Conservation (phyloP, 176 grass and related monocot genomes). For the Otatea glauca region DNA sequence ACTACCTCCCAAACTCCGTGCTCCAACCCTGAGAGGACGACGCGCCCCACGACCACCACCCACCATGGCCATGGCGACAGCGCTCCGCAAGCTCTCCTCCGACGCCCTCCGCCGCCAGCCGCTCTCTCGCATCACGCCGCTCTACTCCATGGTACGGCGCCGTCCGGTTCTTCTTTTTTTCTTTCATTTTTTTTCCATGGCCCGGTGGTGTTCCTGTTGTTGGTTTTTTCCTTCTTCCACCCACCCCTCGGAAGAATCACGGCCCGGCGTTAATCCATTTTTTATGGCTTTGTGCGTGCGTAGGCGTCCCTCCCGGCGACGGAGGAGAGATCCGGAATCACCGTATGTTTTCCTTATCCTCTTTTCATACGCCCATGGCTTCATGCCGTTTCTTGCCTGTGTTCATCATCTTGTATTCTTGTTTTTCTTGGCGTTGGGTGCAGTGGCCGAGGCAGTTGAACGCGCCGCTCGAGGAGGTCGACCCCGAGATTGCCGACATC, state of each 20-base stretch:
- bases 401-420: conserved; percentile 1
- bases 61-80: conserved; percentile 83
- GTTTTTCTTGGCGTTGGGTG: not conserved
- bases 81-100: conserved; percentile 69
- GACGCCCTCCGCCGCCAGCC: conserved; percentile 53
- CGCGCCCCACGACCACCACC: conserved; percentile 24
- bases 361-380: not conserved
- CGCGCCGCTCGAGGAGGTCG: conserved; percentile 77
- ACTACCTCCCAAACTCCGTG: conserved; percentile 42
- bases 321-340: conserved; percentile 70
- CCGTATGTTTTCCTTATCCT: conserved; percentile 42
- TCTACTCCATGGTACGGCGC: conserved; percentile 62
- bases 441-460: conserved; percentile 97
- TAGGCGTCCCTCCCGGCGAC: conserved; percentile 67
- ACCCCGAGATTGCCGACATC: conserved; percentile 85
- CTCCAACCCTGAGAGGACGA: conserved; percentile 16
- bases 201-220: not conserved
- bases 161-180: not conserved
- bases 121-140: conserved; percentile 54
- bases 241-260: not conserved
- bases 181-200: not conserved
- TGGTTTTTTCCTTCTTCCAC: conserved; percentile 1
- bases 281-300: conserved; percentile 2
- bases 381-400: not conserved
- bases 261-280: conserved; percentile 15